Evolutionary conservation across 371 early-diverging fungal species (phyloP).

Genomic region (Saksenaea vasiformis): DNA sequence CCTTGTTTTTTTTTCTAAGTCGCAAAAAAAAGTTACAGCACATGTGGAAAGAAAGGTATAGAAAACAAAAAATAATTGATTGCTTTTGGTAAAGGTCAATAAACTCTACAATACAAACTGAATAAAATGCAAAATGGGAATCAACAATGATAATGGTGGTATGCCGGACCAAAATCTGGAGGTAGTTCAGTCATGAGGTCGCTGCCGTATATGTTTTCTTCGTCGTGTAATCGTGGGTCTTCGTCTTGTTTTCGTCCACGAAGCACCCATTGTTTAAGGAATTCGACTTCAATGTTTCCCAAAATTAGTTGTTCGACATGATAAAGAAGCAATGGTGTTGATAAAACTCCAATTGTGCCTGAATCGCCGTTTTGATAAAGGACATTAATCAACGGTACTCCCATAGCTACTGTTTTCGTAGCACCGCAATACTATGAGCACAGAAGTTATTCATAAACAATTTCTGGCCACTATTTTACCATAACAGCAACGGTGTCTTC

Average conservation of each 20-base stretch:
- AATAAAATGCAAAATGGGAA: background rate
- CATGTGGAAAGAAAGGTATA: background rate
- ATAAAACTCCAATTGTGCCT: slow-evolving; percentile 62
- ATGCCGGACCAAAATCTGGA: background rate
- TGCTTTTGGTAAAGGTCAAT: background rate
- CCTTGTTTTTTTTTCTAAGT: no score
- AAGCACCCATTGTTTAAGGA: slow-evolving; percentile 55
- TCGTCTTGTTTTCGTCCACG: slow-evolving; percentile 30
- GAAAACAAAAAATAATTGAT: background rate
- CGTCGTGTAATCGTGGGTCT: background rate
- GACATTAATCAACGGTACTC: slow-evolving; percentile 77
- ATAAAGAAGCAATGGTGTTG: slow-evolving; percentile 71
- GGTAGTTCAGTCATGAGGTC: background rate
- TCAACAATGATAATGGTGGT: background rate
- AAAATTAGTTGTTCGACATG: slow-evolving; percentile 75
- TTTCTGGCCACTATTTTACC: slow-evolving; percentile 22
- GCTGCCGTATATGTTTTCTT: background rate
- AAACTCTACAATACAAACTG: background rate
- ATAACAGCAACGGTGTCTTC: slow-evolving; percentile 63
- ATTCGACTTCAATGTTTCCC: slow-evolving; percentile 57
- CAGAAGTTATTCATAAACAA: background rate
- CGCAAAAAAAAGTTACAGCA: background rate
- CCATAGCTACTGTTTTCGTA: slow-evolving; percentile 79
- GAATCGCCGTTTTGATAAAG: slow-evolving; percentile 57
- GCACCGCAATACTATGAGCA: slow-evolving; percentile 62